Conservation (phyloP, 2,329 filamentous ascomycete species). For the Beauveria sp. region DNA sequence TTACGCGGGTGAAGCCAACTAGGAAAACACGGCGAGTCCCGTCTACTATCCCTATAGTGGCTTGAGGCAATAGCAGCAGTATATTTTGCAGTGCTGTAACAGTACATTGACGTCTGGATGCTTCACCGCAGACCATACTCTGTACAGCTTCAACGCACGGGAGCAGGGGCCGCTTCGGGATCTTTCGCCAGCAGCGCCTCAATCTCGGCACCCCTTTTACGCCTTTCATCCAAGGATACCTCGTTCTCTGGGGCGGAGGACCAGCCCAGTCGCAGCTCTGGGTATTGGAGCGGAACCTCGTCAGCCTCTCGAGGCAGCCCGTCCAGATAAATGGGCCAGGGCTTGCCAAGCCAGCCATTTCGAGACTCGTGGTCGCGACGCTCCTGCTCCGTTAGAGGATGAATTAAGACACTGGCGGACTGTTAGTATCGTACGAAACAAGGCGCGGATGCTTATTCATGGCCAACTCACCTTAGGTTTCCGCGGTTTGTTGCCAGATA, state of each 20-base stretch:
- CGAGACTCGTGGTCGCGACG: constrained; percentile 25
- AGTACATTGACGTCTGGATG: too few species aligned
- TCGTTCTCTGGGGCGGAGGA: constrained; percentile 21
- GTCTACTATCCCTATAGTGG: too few species aligned
- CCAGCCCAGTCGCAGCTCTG: constrained; percentile 24
- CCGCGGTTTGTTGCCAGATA: constrained; percentile 26
- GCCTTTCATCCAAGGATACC: constrained; percentile 23
- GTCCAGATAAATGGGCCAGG: constrained; percentile 27
- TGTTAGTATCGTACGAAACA: background rate
- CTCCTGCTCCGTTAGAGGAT: constrained; percentile 24
- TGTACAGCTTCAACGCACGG: background rate
- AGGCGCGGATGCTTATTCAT: too few species aligned
- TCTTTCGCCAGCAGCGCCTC: constrained; percentile 23
- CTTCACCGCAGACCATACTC: too few species aligned
- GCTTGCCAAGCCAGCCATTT: constrained; percentile 26
- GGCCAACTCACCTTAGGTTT: constrained; percentile 18
- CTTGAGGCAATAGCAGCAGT: too few species aligned
- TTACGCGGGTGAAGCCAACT: too few species aligned
- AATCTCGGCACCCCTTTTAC: constrained; percentile 21
- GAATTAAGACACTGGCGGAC: constrained; percentile 21
- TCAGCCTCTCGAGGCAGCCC: constrained; percentile 19
- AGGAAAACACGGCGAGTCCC: too few species aligned
- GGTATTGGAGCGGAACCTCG: constrained; percentile 25
- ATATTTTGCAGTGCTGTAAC: too few species aligned
- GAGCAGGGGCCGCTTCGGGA: constrained; percentile 24